Base-by-base conservation (phyloP, 192 early-diverging fungal genomes). In the Phlyctochytrium bullatum region DNA sequence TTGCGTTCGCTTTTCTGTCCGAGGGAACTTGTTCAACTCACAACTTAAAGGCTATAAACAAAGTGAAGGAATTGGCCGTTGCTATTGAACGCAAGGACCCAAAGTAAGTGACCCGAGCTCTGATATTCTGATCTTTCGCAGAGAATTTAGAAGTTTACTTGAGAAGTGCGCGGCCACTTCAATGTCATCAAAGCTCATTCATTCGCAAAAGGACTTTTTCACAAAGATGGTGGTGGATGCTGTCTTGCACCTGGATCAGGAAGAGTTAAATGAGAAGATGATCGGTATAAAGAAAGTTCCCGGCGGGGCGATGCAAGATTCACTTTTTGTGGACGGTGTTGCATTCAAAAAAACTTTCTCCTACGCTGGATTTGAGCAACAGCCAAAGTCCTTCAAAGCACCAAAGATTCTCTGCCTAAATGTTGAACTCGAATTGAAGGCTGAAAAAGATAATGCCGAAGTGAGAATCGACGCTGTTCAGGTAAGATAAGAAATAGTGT, bases 341-440 rank as follows among this genome's bases (percentile, higher is more conserved):
- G 97, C 97, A 16, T 99, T 99, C 84, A 99, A 99, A 75, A 99
- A 99, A 84, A 96, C 95, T 16, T 99, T 99, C 76, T 91, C 94
- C 25, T 97, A 99, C 77, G 97, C 97, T 34, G 97, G 97, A 62
- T 99, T 99, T 68, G 97, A 99, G 80, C 97, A 99, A 80, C 95
- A 99, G 79, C 97, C 97, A 65, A 99, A 99, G 80, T 75, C 80
- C 30, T 96, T 97, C 76, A 86, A 88, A 67, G 83, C 88, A 76
- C 97, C 95, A 64, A 92, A 89, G 80, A 90, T 99, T 47, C 76
- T 95, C 51, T 91, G 87, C 62, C 86, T 99, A 74, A 97, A 99
- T 73, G 93, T 99, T 33, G 95, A 99, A 83, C 82, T 99, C 58
- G 97, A 99, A 81, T 81, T 99, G 66, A 99, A 97, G 87, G 97